phyloP scores from a whole-genome alignment of 2,329 filamentous ascomycete genomes.

The Calonectria pteridis region DNA sequence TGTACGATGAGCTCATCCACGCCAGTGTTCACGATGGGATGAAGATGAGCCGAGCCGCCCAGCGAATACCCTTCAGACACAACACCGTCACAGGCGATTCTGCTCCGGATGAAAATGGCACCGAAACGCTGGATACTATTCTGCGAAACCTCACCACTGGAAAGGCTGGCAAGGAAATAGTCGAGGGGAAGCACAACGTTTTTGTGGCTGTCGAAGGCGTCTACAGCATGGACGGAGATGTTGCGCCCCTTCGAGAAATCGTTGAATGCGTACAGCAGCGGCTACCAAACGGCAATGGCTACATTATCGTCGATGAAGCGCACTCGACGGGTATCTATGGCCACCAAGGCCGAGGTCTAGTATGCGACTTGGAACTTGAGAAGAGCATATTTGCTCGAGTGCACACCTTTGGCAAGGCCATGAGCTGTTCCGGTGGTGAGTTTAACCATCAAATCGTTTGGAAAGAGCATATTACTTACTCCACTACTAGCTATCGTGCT shows the following conservation, averaged over 20 bases:
- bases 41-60: slow-evolving; percentile 69
- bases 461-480: not conserved
- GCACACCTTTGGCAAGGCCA: slow-evolving; percentile 76
- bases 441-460: slow-evolving; percentile 13
- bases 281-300: slow-evolving; percentile 69
- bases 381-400: slow-evolving; percentile 67
- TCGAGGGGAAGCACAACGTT: slow-evolving; percentile 61
- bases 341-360: slow-evolving; percentile 66
- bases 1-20: slow-evolving; percentile 83
- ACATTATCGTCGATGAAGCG: slow-evolving; percentile 77
- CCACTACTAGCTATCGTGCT: slow-evolving; percentile 63
- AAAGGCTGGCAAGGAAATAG: slow-evolving; percentile 46
- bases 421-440: slow-evolving; percentile 78
- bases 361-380: slow-evolving; percentile 68
- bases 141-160: slow-evolving; percentile 50
- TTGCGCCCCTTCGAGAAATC: slow-evolving; percentile 73
- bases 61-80: slow-evolving; percentile 66
- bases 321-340: slow-evolving; percentile 75
- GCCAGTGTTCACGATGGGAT: slow-evolving; percentile 86
- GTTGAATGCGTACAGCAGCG: slow-evolving; percentile 67
- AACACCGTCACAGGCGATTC: slow-evolving; percentile 51
- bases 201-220: slow-evolving; percentile 79
- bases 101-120: not conserved
- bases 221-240: slow-evolving; percentile 88
- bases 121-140: slow-evolving; percentile 43